These are phyloP conservation scores for Plantago major DNA, from an alignment of 257 asterid species.

Conservation along the genomic window DNA sequence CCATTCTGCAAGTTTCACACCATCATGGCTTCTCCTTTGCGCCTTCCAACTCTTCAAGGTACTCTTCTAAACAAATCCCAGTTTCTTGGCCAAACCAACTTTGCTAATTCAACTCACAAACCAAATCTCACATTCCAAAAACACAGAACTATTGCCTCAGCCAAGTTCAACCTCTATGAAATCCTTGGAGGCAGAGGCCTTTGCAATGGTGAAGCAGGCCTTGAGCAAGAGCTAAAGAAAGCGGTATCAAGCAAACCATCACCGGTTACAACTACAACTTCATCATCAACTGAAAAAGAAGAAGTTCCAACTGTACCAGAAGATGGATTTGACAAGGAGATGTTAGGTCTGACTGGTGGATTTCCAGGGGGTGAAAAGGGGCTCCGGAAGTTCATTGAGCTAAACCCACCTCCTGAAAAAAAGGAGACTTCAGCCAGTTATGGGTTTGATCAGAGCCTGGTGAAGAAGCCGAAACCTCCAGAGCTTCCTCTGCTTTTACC, in stretches of 20 bases:
- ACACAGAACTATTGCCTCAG: conserved; percentile 27
- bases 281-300: conserved; percentile 17
- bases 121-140: conserved; percentile 25
- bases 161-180: conserved; percentile 75
- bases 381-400: conserved; percentile 51
- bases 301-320: conserved; percentile 27
- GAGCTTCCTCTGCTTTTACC: conserved; percentile 75
- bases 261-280: not conserved
- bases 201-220: conserved; percentile 69
- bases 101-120: conserved; percentile 23
- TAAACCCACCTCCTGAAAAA: conserved; percentile 64
- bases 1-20: not conserved
- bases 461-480: conserved; percentile 60
- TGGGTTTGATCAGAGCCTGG: conserved; percentile 39
- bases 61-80: conserved; percentile 44
- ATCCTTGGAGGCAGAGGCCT: conserved; percentile 83
- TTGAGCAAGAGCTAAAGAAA: conserved; percentile 50
- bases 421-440: conserved; percentile 17
- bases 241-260: conserved; percentile 30
- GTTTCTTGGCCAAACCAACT: conserved; percentile 51
- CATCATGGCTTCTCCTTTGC: conserved; percentile 58
- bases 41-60: conserved; percentile 41
- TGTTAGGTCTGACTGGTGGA: conserved; percentile 78
- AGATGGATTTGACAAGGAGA: conserved; percentile 73
- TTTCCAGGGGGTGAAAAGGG: conserved; percentile 92